phyloP scores from a whole-genome alignment of 2,329 filamentous ascomycete genomes.

The Pseudopyricularia javanii region DNA sequence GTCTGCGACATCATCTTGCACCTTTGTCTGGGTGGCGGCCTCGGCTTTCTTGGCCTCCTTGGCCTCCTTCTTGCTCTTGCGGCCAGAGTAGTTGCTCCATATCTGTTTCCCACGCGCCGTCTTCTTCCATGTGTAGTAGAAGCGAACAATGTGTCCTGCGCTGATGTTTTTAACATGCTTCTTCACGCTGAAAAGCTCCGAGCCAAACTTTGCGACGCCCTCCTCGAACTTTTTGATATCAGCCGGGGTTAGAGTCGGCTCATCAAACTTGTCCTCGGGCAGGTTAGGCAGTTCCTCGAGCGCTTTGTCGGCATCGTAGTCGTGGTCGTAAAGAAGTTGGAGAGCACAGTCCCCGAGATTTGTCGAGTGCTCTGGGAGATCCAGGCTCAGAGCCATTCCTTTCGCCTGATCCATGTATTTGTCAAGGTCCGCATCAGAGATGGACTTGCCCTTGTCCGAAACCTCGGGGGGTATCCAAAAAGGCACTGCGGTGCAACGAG shows the following conservation, averaged over 20 bases:
- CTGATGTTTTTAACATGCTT: constrained; percentile 76
- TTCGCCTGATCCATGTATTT: constrained; percentile 65
- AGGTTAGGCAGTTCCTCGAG: constrained; percentile 56
- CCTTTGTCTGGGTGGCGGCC: constrained; percentile 52
- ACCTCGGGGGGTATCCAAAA: constrained; percentile 64
- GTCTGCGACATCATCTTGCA: constrained; percentile 87
- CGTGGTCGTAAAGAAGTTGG: constrained; percentile 56
- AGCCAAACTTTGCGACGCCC: constrained; percentile 78
- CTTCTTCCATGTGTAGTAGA: constrained; percentile 98
- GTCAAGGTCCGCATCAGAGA: constrained; percentile 49
- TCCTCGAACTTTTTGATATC: constrained; percentile 90
- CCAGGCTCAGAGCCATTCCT: constrained; percentile 50
- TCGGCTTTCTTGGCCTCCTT: constrained; percentile 66
- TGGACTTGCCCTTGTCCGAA: constrained; percentile 28
- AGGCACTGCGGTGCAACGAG: constrained; percentile 60
- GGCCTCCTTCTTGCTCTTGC: constrained; percentile 82
- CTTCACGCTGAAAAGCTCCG: constrained; percentile 73
- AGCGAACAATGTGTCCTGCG: constrained; percentile 72
- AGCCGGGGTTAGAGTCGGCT: constrained; percentile 65
- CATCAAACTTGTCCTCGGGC: constrained; percentile 64
- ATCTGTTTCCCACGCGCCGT: constrained; percentile 72
- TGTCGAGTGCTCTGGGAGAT: constrained; percentile 64
- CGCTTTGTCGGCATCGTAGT: constrained; percentile 60
- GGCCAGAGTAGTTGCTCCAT: constrained; percentile 78
- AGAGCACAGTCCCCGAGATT: constrained; percentile 82